These are phyloP conservation scores for Cryptococcus sp. DNA, from an alignment of 1,284 basidiomycete genomes.

Conservation along the genomic window DNA sequence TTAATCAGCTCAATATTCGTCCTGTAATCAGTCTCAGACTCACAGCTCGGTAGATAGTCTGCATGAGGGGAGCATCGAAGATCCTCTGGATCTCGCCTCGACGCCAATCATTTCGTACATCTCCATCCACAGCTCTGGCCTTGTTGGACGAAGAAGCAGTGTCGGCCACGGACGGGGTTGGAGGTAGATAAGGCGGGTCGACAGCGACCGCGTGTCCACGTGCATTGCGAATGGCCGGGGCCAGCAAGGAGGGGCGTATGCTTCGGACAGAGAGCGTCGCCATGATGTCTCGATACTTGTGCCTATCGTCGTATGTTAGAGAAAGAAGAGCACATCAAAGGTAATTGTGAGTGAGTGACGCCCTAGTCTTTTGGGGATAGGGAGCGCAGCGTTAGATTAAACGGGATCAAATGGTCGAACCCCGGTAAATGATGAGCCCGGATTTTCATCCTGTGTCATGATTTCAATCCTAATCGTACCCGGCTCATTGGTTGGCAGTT, in stretches of 20 bases:
- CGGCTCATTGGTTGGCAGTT: no score
- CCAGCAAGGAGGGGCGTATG: constrained; percentile 14
- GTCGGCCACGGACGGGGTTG: constrained; percentile 12
- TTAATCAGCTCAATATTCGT: neutral
- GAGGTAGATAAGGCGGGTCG: constrained; percentile 31
- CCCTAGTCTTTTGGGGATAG: neutral
- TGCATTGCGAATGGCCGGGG: constrained; percentile 17
- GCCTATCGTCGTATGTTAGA: no score
- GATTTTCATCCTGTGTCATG: no score
- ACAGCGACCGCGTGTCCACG: constrained; percentile 45
- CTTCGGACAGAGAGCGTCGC: constrained; percentile 9
- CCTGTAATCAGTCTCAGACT: constrained; percentile 29
- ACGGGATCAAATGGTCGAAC: neutral
- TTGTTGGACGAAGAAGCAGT: constrained; percentile 3
- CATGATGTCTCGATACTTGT: constrained; percentile 3
- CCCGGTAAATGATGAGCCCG: no score
- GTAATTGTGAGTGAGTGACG: neutral
- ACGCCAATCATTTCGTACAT: constrained; percentile 51
- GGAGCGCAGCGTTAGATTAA: neutral
- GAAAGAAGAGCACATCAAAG: neutral
- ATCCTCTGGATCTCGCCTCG: constrained; percentile 55
- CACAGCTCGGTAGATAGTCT: constrained; percentile 81
- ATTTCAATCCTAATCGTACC: no score
- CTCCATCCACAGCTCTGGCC: constrained; percentile 28
- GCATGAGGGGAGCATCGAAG: constrained; percentile 69